These are phyloP conservation scores for Umbelopsis ramanniana DNA, from an alignment of 192 early-diverging fungal species.

Conservation along the genomic window DNA sequence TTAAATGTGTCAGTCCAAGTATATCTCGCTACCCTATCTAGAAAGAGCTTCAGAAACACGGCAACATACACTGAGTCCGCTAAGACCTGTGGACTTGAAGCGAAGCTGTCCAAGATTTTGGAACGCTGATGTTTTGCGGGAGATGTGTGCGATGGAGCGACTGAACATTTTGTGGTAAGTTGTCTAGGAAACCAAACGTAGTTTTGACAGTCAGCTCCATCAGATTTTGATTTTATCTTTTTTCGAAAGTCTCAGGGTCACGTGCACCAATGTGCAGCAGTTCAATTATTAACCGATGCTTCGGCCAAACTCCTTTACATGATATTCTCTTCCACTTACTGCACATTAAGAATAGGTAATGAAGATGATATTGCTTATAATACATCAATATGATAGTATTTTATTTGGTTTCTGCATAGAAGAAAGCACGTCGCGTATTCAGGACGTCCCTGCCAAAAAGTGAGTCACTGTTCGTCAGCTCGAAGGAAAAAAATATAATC, in stretches of 20 bases:
- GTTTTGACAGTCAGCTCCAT: conserved; percentile 19
- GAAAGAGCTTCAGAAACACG: neutral
- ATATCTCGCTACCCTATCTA: neutral
- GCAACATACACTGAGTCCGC: conserved; percentile 12
- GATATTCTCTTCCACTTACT: no score
- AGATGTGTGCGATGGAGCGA: conserved; percentile 15
- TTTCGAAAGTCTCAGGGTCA: conserved; percentile 4
- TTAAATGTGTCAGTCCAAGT: neutral
- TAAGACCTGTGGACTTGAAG: neutral
- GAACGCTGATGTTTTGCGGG: neutral
- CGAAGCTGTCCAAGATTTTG: neutral
- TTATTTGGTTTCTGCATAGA: neutral
- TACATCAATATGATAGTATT: no score
- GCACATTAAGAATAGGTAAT: no score
- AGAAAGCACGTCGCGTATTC: neutral
- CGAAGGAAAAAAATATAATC: conserved; percentile 13
- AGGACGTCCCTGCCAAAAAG: neutral
- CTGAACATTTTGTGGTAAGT: conserved; percentile 7
- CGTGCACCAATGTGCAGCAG: neutral
- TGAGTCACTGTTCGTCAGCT: conserved; percentile 9
- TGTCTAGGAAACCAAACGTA: neutral
- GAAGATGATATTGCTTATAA: no score
- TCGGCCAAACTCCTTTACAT: no score
- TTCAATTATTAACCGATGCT: no score
- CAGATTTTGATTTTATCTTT: conserved; percentile 7